Conservation (phyloP, 2,329 filamentous ascomycete genomes). For the Botryosphaeria dothidea region DNA sequence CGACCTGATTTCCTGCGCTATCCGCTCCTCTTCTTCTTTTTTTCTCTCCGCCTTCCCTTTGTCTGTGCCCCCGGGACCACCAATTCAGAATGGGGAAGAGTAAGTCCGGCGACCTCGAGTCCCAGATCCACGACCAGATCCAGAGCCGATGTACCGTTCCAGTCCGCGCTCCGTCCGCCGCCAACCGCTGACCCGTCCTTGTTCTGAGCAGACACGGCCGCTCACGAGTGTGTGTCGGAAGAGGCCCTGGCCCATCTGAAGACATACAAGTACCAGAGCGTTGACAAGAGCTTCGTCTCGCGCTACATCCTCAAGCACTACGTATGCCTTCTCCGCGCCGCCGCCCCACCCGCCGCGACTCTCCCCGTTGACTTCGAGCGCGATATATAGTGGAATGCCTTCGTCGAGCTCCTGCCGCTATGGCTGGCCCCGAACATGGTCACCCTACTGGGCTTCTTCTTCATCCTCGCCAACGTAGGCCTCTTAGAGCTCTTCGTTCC, state of each 20-base stretch:
- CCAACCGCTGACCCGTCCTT: conserved; percentile 10
- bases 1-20: background rate
- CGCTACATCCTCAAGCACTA: conserved; percentile 93
- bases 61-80: conserved; percentile 1
- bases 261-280: conserved; percentile 94
- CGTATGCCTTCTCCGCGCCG: conserved; percentile 58
- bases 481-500: conserved; percentile 79
- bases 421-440: conserved; percentile 99
- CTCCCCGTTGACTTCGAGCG: conserved; percentile 26
- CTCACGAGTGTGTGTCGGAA: conserved; percentile 76
- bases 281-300: conserved; percentile 93
- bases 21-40: conserved; percentile 17
- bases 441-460: conserved; percentile 90
- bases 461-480: conserved; percentile 82
- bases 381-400: conserved; percentile 82
- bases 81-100: conserved; percentile 19
- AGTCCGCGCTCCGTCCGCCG: conserved; percentile 3
- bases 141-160: conserved; percentile 20
- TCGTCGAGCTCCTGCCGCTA: conserved; percentile 86
- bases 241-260: conserved; percentile 89
- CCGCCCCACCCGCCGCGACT: background rate
- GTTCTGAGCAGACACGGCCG: conserved; percentile 54
- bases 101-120: conserved; percentile 21
- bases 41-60: conserved; percentile 18
- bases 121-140: conserved; percentile 18